These are phyloP conservation scores for Thuidium tamariscinum DNA, from an alignment of 225 moss, liverwort and hornwort species.

Conservation along the genomic window DNA sequence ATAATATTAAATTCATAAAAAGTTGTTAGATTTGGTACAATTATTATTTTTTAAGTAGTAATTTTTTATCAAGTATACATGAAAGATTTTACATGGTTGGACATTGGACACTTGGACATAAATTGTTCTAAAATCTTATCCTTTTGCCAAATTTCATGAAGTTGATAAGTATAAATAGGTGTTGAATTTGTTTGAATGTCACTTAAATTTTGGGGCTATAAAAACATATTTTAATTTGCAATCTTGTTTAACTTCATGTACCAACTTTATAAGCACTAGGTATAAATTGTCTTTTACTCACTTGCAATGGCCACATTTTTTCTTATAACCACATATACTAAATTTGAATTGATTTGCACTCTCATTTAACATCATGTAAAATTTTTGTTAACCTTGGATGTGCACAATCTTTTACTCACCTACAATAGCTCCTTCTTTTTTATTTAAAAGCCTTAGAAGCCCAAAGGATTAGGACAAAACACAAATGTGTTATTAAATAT, in stretches of 20 bases:
- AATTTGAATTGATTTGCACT: background rate
- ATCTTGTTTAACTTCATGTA: fast-evolving
- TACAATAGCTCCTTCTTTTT: too few relatives aligned
- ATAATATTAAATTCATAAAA: fast-evolving
- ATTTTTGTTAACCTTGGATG: background rate
- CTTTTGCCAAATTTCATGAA: fast-evolving
- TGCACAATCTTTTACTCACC: too few relatives aligned
- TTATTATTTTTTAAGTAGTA: too few relatives aligned
- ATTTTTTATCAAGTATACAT: background rate
- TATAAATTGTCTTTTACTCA: fast-evolving
- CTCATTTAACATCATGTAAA: background rate
- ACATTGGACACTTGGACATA: background rate
- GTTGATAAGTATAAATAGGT: fast-evolving
- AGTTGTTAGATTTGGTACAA: too few relatives aligned
- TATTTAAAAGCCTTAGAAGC: too few relatives aligned
- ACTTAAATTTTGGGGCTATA: background rate
- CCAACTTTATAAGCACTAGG: fast-evolving
- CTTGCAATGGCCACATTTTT: fast-evolving
- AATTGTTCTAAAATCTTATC: background rate
- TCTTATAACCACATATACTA: fast-evolving
- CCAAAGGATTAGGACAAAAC: too few relatives aligned
- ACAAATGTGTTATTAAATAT: too few relatives aligned
- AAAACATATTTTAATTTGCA: background rate
- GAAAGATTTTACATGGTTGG: background rate
- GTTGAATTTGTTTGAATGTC: background rate